A percentile compares a stretch with the other conserved stretches of the same genome.
Evolutionary conservation across 202 grass and related monocot species (phyloP).

Genomic region (Panicum hallii): DNA sequence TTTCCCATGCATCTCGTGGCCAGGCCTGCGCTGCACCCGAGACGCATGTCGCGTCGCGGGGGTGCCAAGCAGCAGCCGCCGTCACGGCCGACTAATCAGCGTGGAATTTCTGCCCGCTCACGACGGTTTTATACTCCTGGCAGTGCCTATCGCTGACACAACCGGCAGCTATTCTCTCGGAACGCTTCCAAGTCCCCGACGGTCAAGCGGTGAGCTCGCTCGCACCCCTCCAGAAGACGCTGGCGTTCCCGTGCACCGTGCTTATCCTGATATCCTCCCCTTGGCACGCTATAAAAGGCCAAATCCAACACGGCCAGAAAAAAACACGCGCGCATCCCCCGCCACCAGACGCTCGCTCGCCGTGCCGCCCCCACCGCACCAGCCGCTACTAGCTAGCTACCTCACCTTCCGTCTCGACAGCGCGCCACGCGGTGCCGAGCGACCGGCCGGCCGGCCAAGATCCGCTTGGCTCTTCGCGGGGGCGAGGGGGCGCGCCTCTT

Average conservation of each 20-base stretch:
- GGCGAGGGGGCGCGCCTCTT: neutral
- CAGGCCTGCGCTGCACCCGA: neutral
- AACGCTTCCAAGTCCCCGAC: neutral
- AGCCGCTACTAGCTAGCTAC: neutral
- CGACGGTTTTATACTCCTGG: neutral
- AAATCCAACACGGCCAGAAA: neutral
- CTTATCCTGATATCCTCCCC: neutral
- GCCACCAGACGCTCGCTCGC: neutral
- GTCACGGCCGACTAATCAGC: neutral
- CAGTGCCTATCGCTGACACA: neutral
- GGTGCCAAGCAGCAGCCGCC: neutral
- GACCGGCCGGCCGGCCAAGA: neutral
- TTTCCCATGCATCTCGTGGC: neutral
- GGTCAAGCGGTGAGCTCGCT: neutral
- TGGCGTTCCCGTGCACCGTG: neutral
- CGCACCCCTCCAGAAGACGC: neutral
- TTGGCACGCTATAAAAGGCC: constrained; percentile 23
- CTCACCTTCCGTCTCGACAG: neutral
- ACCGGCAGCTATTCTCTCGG: neutral
- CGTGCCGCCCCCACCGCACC: neutral
- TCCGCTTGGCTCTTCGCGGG: neutral
- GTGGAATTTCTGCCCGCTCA: neutral
- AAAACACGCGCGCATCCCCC: neutral
- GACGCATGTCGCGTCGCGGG: neutral
- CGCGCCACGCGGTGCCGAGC: neutral